Percentiles rank a stretch among this genome's conserved stretches.
phyloP scores from a whole-genome alignment of 495 filamentous ascomycete species.

The Astrothelium macrocarpum region DNA sequence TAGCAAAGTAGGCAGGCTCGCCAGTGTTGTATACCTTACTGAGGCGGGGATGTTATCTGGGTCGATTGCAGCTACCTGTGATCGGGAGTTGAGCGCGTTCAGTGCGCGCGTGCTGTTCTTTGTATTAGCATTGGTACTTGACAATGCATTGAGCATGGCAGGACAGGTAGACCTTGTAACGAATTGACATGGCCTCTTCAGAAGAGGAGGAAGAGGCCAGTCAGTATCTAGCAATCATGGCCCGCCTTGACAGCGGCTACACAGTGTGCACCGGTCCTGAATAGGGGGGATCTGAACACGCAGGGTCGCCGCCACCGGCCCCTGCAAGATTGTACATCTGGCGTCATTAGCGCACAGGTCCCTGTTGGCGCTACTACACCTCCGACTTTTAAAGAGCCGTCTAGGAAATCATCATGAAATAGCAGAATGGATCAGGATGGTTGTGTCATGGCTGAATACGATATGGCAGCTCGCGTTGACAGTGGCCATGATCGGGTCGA shows the following conservation, averaged over 20 bases:
- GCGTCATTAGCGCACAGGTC: neutral
- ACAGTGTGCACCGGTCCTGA: neutral
- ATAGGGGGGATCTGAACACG: neutral
- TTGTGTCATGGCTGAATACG: conserved; percentile 6
- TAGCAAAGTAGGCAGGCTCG: conserved; percentile 10
- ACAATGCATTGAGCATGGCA: neutral
- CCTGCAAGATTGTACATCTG: neutral
- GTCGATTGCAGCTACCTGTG: conserved; percentile 7
- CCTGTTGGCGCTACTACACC: too few species aligned
- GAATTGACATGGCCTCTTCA: neutral
- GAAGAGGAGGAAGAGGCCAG: neutral
- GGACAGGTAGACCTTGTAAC: neutral
- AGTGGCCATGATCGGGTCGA: conserved; percentile 42
- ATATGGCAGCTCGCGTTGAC: conserved; percentile 15
- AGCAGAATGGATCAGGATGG: neutral
- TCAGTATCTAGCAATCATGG: neutral
- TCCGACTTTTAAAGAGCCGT: too few species aligned
- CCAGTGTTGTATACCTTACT: neutral
- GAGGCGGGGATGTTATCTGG: conserved; percentile 20
- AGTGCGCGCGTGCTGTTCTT: neutral
- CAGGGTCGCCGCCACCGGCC: neutral
- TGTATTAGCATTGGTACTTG: conserved; percentile 1
- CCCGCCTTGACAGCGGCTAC: neutral
- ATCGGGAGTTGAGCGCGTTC: neutral
- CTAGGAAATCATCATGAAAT: neutral